Evolutionary conservation across 108 stramenopile species (phyloP), one percentile per base, ranked within the genome.

Genomic region (Fragilaria crotonensis): DNA sequence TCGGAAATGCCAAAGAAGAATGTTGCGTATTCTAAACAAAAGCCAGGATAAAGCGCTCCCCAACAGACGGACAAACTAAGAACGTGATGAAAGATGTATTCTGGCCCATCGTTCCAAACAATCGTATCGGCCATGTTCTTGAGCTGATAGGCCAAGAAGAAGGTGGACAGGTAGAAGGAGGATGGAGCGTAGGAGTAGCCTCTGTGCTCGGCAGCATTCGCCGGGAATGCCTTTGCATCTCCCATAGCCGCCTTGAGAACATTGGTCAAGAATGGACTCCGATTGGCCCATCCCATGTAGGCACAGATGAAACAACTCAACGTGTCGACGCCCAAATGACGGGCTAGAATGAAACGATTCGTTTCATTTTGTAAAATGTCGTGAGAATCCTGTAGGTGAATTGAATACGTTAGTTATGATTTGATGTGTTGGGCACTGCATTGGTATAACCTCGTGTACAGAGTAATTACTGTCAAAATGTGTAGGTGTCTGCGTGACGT

Each of bases 1-100:
- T 93, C 92, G 23, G 75, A 80, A 30, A 87, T 41, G 18, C 92
- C 92, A 66, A 93, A 77, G 61, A 79, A 93, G 67, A 90, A 93
- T 4, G 81, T 48, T 1, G 72, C 76, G 59, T 93, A 93, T 53
- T 75, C 74, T 63, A 81, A 81, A 41, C 62, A 61, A 25, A 71
- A 63, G n/a, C 80, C 79, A 23, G 81, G 84, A 49, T 56, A 71
- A 64, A 93, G 54, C 14, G 68, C 80, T 17, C 85, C 86, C 76
- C 79, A 89, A 4, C 84, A 76, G 3, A 80, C 83, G n/a, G 59
- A 36, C 1, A 88, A 71, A 3, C 81, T 68, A 19, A 88, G 57
- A 21, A 88, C 53, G 60, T 93, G 92, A 62, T 93, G 92, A 25
- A 76, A 48, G 45, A 93, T 66, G 62, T 84, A 93, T 54, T 84